Percentiles rank a stretch among this genome's conserved stretches.
These are phyloP conservation scores for Bothriochloa decipiens DNA, from an alignment of 176 grass and related monocot genomes.

Conservation along the genomic window DNA sequence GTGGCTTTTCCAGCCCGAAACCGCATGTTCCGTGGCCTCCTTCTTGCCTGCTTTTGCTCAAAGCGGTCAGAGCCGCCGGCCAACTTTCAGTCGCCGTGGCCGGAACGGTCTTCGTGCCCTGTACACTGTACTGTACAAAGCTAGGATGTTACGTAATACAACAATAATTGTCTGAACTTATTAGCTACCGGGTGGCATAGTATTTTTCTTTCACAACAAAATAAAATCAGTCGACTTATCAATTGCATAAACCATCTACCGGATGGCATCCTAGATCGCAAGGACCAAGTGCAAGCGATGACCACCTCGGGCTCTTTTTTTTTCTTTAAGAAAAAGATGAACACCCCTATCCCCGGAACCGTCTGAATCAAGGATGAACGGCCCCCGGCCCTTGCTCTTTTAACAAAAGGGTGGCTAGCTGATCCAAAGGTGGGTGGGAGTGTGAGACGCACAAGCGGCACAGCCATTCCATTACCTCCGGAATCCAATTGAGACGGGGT, in stretches of 20 bases:
- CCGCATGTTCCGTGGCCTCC: neutral
- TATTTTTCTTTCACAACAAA: too few species aligned
- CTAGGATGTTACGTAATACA: too few species aligned
- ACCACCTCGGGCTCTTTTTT: neutral
- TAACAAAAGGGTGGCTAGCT: neutral
- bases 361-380: neutral
- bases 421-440: neutral
- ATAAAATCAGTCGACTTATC: too few species aligned
- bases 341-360: neutral
- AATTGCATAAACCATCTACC: too few species aligned
- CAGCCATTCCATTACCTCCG: neutral
- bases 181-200: too few species aligned
- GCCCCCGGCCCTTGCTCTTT: neutral
- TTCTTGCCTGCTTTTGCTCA: neutral
- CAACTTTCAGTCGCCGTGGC: constrained; percentile 9
- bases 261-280: neutral
- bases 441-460: neutral
- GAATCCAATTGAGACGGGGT: neutral
- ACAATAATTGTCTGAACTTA: neutral
- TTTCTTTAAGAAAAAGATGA: neutral
- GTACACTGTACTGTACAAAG: neutral
- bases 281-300: neutral
- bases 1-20: neutral
- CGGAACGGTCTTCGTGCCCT: neutral
- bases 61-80: neutral